Evolutionary conservation across 108 stramenopile species (phyloP), one percentile per base, ranked within the genome.

Genomic region (Bacterosira constricta): DNA sequence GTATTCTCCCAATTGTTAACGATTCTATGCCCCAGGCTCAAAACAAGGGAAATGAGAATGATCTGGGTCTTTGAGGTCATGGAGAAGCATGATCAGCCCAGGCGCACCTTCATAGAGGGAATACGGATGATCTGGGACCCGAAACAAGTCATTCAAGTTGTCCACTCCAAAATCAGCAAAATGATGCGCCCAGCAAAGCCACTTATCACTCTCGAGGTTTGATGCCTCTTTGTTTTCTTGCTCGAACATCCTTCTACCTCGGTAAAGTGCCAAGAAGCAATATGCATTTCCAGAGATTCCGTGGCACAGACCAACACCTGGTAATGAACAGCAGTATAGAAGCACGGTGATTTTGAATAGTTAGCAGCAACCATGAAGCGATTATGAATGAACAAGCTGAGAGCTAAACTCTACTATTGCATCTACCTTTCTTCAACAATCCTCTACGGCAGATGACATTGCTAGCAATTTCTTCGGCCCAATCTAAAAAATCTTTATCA

Each of bases 271-370:
- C 35, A 94, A 63, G 60, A 90, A 88, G 46, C 77, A 74, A 52
- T 87, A 85, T 20, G 86, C 87, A 57, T 89, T 91, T 12, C 90
- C 89, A 9, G 84, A 56, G 26, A 88, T 85, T 6, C 90, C 90
- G 67, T 91, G 90, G 25, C 90, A 88, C 34, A 94, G 52, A 34
- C 90, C 89, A 34, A 90, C 80, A 6, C 88, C 53, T 54, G 47
- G 5, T 1, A n/a, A n/a, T n/a, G n/a, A n/a, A n/a, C n/a, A n/a
- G n/a, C n/a, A n/a, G n/a, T n/a, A n/a, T n/a, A n/a, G n/a, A n/a
- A n/a, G n/a, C n/a, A n/a, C n/a, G n/a, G n/a, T n/a, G n/a, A n/a
- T n/a, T n/a, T n/a, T n/a, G n/a, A n/a, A n/a, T n/a, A n/a, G n/a
- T n/a, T n/a, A n/a, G n/a, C n/a, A n/a, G n/a, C n/a, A n/a, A n/a